A percentile compares a stretch with the other conserved stretches of the same genome.
Evolutionary conservation across 306 rosid genomes (phyloP).

Genomic region (Cucumis hystrix): DNA sequence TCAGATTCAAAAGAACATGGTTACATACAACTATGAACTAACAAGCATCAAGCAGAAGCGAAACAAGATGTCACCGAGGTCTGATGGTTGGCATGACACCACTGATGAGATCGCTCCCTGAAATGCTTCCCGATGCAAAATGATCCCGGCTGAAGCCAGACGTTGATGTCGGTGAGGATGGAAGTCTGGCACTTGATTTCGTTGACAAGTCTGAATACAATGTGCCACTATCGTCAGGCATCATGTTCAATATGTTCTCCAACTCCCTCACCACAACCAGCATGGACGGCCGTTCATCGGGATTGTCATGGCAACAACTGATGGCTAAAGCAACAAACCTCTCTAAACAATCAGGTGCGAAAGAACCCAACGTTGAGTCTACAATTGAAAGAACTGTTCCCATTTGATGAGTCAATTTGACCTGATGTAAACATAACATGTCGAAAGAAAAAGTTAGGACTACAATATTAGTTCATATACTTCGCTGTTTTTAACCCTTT

Average conservation of each 20-base stretch:
- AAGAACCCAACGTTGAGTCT: conserved; percentile 68
- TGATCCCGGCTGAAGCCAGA: conserved; percentile 24
- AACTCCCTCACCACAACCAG: conserved; percentile 72
- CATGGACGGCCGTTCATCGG: conserved; percentile 74
- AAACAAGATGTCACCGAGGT: conserved; percentile 36
- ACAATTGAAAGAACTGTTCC: conserved; percentile 56
- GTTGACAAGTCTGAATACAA: conserved; percentile 10
- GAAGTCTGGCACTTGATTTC: conserved; percentile 11
- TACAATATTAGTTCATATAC: not conserved
- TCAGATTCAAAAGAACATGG: not conserved
- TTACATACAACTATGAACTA: not conserved
- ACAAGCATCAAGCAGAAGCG: not conserved
- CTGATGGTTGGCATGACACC: conserved; percentile 57
- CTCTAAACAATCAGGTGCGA: conserved; percentile 56
- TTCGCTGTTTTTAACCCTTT: not conserved
- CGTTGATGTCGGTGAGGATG: conserved; percentile 34
- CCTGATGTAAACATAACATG: conserved; percentile 22
- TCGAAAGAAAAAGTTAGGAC: not conserved
- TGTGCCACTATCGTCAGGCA: conserved; percentile 36
- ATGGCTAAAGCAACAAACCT: conserved; percentile 53
- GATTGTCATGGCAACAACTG: conserved; percentile 54
- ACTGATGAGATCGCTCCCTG: conserved; percentile 74
- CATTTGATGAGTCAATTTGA: conserved; percentile 47
- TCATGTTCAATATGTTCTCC: conserved; percentile 28
- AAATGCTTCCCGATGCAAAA: conserved; percentile 37